These are phyloP conservation scores for Lasiodiplodia sp. DNA, from an alignment of 2,329 filamentous ascomycete genomes.

Conservation along the genomic window DNA sequence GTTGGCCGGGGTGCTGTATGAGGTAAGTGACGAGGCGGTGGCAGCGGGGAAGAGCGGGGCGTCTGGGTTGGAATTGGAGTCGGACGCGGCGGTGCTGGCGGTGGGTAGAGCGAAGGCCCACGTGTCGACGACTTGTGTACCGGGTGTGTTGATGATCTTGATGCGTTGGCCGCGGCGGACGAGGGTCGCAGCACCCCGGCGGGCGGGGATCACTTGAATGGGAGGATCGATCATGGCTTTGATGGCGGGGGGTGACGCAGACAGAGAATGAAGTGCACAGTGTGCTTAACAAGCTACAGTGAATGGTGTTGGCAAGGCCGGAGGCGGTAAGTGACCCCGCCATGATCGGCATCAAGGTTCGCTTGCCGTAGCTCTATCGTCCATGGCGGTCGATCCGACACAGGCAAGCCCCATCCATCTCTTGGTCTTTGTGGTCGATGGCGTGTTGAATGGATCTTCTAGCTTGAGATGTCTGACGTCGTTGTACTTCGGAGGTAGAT, in stretches of 20 bases:
- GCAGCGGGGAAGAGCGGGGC: slow-evolving; percentile 40
- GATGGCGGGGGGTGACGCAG: neutral
- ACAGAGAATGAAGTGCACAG: too few species aligned
- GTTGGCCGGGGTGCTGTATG: slow-evolving; percentile 54
- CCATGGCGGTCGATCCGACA: slow-evolving; percentile 5
- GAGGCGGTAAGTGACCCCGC: neutral
- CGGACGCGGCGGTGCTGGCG: neutral
- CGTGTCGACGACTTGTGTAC: slow-evolving; percentile 58
- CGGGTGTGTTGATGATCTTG: slow-evolving; percentile 59
- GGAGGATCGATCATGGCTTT: slow-evolving; percentile 1
- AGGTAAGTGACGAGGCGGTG: slow-evolving; percentile 54
- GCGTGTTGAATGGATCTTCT: neutral
- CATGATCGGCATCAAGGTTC: slow-evolving; percentile 10
- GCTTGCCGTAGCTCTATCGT: slow-evolving; percentile 16
- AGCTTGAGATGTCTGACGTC: neutral
- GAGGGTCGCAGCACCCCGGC: slow-evolving; percentile 59
- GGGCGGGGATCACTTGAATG: slow-evolving; percentile 55
- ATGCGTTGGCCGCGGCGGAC: slow-evolving; percentile 58
- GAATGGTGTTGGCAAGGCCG: neutral
- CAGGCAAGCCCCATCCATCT: neutral
- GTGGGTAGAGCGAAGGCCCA: slow-evolving; percentile 57
- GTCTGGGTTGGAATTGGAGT: slow-evolving; percentile 3
- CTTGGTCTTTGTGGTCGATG: neutral
- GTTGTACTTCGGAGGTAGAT: neutral
- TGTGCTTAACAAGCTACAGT: neutral